phyloP scores from a whole-genome alignment of 352 stramenopile species.

The Phytophthora meadii region DNA sequence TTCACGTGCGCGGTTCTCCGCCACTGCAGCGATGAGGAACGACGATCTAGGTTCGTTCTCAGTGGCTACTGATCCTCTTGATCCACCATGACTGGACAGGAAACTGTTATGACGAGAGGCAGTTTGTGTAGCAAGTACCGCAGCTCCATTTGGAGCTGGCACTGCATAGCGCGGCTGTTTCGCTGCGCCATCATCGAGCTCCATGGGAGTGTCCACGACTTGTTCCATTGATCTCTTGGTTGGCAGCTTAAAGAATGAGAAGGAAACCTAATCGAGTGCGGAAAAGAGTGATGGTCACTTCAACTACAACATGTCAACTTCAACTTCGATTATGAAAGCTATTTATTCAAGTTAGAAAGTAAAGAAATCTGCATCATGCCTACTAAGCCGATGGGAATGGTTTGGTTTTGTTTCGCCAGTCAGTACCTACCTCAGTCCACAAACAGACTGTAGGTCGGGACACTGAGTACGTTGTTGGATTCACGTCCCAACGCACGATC shows the following conservation, averaged over 20 bases:
- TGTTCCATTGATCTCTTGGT: constrained; percentile 29
- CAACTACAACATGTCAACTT: constrained; percentile 26
- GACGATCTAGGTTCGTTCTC: constrained; percentile 36
- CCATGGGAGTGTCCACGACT: constrained; percentile 22
- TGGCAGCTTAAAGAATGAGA: constrained; percentile 29
- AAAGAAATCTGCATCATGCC: background rate
- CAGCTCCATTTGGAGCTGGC: constrained; percentile 29
- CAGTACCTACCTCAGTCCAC: constrained; percentile 46
- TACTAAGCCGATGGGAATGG: constrained; percentile 39
- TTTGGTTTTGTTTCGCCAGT: constrained; percentile 45
- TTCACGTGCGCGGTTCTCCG: constrained; percentile 65
- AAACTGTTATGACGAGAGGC: constrained; percentile 4
- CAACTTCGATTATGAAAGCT: constrained; percentile 26
- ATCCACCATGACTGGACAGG: constrained; percentile 20
- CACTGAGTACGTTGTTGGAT: constrained; percentile 38
- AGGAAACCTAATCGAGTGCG: constrained; percentile 5
- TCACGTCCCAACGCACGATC: constrained; percentile 43
- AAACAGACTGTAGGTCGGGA: constrained; percentile 40
- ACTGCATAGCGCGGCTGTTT: constrained; percentile 44
- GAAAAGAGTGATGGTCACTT: constrained; percentile 52
- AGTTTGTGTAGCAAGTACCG: constrained; percentile 5
- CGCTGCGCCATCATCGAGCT: constrained; percentile 39
- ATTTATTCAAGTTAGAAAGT: constrained; percentile 4
- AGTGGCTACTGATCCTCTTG: constrained; percentile 27
- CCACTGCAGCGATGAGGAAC: constrained; percentile 67